Conservation (phyloP, 116 monocot genomes). For the Dioscorea cayenensis region DNA sequence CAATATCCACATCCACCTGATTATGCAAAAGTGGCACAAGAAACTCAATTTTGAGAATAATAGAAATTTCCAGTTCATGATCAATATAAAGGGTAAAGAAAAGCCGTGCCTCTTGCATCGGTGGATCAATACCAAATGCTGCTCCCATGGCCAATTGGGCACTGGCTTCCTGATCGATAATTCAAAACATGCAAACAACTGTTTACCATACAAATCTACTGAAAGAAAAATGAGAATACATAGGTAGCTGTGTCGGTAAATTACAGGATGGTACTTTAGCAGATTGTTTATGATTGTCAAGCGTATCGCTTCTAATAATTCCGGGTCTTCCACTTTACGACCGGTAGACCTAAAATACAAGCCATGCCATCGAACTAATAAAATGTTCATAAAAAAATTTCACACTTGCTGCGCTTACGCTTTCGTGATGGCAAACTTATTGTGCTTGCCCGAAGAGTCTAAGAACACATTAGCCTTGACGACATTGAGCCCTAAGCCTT, state of each 20-base stretch:
- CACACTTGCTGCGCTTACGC: constrained; percentile 30
- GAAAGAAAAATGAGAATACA: background rate
- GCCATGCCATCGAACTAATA: constrained; percentile 5
- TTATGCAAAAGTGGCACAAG: constrained; percentile 1
- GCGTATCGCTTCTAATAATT: constrained; percentile 93
- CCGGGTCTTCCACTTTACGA: constrained; percentile 85
- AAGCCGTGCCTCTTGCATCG: constrained; percentile 27
- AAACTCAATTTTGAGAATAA: background rate
- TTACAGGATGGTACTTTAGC: constrained; percentile 88
- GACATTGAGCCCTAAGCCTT: constrained; percentile 85
- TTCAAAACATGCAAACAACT: constrained; percentile 6
- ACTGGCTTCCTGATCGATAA: constrained; percentile 69
- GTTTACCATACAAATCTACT: background rate
- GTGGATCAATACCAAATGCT: constrained; percentile 71
- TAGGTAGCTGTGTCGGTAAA: background rate
- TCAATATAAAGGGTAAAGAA: background rate
- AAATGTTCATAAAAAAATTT: background rate
- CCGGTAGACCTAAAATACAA: constrained; percentile 63
- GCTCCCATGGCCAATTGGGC: constrained; percentile 85
- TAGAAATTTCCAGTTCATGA: too few relatives aligned
- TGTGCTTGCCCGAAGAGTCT: constrained; percentile 95
- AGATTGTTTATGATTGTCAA: constrained; percentile 92
- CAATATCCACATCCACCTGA: constrained; percentile 94
- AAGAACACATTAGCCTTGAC: constrained; percentile 83
- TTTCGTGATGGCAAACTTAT: constrained; percentile 82